A percentile compares a stretch with the other conserved stretches of the same genome.
Conservation (phyloP, 495 filamentous ascomycete species). For the Achaetomiella virescens region DNA sequence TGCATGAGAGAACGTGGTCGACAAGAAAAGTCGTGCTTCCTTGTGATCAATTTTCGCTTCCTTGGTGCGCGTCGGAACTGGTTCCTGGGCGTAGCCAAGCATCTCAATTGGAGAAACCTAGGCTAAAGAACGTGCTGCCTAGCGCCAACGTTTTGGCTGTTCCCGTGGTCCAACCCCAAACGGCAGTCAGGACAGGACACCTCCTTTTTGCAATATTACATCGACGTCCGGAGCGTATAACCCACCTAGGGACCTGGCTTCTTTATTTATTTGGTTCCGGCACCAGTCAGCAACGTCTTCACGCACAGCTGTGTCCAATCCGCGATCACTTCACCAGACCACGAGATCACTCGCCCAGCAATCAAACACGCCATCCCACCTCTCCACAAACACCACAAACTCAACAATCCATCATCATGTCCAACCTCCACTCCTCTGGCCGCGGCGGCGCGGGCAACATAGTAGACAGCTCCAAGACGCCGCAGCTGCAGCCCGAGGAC, state of each 20-base stretch:
- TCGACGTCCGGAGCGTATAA: not conserved
- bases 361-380: not conserved
- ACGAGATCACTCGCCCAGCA: too few relatives aligned
- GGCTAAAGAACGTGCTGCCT: not conserved
- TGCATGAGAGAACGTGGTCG: constrained; percentile 5
- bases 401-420: constrained; percentile 17
- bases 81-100: constrained; percentile 7
- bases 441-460: constrained; percentile 70
- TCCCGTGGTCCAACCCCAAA: too few relatives aligned
- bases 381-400: not conserved
- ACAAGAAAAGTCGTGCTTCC: constrained; percentile 10
- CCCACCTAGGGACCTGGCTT: not conserved
- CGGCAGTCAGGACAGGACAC: not conserved
- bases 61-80: not conserved
- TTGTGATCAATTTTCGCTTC: constrained; percentile 19
- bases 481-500: constrained; percentile 48
- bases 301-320: not conserved
- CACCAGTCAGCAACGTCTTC: not conserved
- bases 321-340: not conserved
- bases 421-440: constrained; percentile 40
- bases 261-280: not conserved
- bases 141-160: not conserved
- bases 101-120: not conserved
- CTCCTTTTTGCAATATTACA: not conserved
- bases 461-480: constrained; percentile 47